Evolutionary conservation across 306 rosid genomes (phyloP), one percentile per base, ranked within the genome.

Genomic region (Quercus ilex): DNA sequence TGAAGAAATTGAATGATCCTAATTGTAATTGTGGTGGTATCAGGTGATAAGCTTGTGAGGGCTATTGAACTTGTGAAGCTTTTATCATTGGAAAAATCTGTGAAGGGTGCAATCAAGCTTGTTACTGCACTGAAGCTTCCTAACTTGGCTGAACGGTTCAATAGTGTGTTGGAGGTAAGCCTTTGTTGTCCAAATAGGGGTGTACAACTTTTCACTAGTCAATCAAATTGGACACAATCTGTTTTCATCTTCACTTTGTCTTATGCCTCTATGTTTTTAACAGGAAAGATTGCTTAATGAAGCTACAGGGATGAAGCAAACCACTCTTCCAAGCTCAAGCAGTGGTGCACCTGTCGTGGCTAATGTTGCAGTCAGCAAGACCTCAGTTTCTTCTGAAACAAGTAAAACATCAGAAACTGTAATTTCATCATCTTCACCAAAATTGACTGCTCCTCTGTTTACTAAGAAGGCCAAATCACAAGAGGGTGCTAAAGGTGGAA

Each of bases 1-100:
- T 41, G 11, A 82, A 55, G 75, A 67, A 17, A 52, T 35, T 13
- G 12, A 9, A 46, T 55, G 69, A n/a, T 71, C 46, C 23, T 51
- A 21, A 35, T 15, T 7, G 41, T 20, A 3, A 21, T 25, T 73
- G 59, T 81, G 80, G 43, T 75, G 79, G 21, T 87, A 81, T 79
- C 92, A 95, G 99, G 99, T 77, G 97, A 91, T 83, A 95, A 95
- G 87, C 96, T 95, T 69, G 95, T 71, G 75, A 86, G 99, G 74
- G 99, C 99, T 33, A 88, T 93, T 21, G 99, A 95, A 83, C 94
- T 95, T 11, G 88, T 93, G 84, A 90, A 90, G 88, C 97, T 91
- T 81, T 80, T 95, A 80, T 81, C 98, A 23, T 82, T 90, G 68
- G 99, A 95, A 81, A 95, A 91, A 84, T 93, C 97, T 69, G 92